Evolutionary conservation across 441 rosid genomes (phyloP), one percentile per base, ranked within the genome.

Genomic region (Croton setiger): DNA sequence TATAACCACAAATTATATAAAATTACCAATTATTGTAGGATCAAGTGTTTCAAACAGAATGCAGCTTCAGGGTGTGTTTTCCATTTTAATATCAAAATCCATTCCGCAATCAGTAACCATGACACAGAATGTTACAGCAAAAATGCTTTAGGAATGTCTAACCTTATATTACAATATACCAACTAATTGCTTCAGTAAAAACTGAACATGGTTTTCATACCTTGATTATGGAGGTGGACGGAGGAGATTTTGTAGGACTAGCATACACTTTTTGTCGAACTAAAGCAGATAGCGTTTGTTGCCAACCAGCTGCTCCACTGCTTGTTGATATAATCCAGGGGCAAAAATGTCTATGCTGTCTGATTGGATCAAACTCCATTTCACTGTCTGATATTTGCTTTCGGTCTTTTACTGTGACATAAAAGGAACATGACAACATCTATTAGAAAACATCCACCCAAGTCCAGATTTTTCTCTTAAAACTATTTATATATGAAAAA

Each of bases 291-390:
- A 91, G 79, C 37, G 97, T 91, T 71, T 82, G 94, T 70, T 84
- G 81, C 98, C 98, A 92, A 54, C 98, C 99, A 66, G 92, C 87
- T 69, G 76, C 78, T 63, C 80, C 73, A 43, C 78, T 76, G 57
- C 81, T 76, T 36, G 83, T 70, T 77, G 98, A 80, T 73, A 78
- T 74, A 81, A 92, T 89, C 99, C 99, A 91, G 37, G 97, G 97
- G 79, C 99, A 92, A 78, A 91, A 96, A 77, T 88, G 92, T 64
- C 96, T 82, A 76, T 91, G 98, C 82, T 92, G 99, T 74, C 88
- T 87, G 69, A 91, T 80, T 31, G 94, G 96, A 82, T 96, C 97
- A 78, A 96, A 96, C 73, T 81, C 90, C 86, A 83, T 81, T 65
- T 73, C 77, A 62, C 80, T 82, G 67, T 84, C 87, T 63, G 69